Base-by-base conservation (phyloP, 176 grass and related monocot genomes). In the Aegilops bicornis region DNA sequence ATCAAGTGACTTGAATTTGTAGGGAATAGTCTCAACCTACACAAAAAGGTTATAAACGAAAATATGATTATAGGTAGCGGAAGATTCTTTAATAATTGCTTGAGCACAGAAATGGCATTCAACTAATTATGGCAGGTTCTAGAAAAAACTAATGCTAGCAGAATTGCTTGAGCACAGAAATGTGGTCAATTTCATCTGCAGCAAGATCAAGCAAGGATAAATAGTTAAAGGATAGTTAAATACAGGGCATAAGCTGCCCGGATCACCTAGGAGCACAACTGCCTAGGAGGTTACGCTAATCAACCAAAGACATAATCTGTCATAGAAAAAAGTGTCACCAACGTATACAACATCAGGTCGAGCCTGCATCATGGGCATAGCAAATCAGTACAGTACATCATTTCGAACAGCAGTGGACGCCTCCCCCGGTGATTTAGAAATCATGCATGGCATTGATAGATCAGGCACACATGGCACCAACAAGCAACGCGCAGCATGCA, bases 11-110 rank as follows among this genome's bases (percentile, higher is more conserved):
- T 4, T 50, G 50, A 98, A 98, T 3, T 48, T 87, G 30, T 19
- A 17, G 4, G 95, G 95, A 42, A 98, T 88, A 4, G 87, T 82
- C 47, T 89, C 68, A 19, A 98, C 70, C 93, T 97, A 45, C 37
- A 84, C 16, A 71, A 54, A 43, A 61, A 33, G 43, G 29, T 76
- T 56, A 24, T 73, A 36, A 67, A 56, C 63, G 6, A 40, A 58
- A n/a, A 69, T 73, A 40, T 45, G 14, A 58, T 19, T 64, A 32
- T 87, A 35, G 31, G 9, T 17, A 80, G 17, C 2, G 37, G 23
- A 60, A 31, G 22, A 73, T 32, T 76, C 23, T 15, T 23, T 3
- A 8, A 45, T 7, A 43, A 52, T 73, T 43, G 37, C 25, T 75
- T 63, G 25, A 69, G 36, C 22, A 2, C 43, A 22, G 15, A 72